A percentile compares a stretch with the other conserved stretches of the same genome.
Conservation (phyloP, 73 alveolate genomes). For the Paramecium pentaurelia region DNA sequence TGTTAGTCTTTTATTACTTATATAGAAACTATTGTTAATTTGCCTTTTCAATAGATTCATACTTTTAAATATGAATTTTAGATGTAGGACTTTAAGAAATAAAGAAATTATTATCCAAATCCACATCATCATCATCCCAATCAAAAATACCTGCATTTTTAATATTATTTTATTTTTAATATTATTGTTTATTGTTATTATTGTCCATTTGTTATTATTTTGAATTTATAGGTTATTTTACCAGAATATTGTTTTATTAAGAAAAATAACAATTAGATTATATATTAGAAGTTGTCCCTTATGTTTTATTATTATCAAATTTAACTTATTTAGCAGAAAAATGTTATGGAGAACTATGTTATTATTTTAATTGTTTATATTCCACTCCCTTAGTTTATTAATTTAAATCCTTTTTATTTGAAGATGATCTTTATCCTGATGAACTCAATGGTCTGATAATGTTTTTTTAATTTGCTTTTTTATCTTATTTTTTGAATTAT, state of each 20-base stretch:
- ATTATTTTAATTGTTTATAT: not conserved
- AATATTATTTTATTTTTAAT: not conserved
- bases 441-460: not conserved
- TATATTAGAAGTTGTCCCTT: not conserved
- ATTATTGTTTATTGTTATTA: not conserved
- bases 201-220: not conserved
- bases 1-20: not conserved
- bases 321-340: not conserved
- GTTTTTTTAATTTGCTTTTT: not conserved
- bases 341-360: not conserved
- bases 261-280: not conserved
- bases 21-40: not conserved
- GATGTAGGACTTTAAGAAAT: not conserved
- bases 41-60: not conserved
- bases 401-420: not conserved
- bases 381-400: not conserved
- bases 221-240: not conserved
- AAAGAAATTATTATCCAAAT: not conserved
- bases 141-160: not conserved
- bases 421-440: not conserved
- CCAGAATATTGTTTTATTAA: not conserved
- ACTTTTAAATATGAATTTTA: not conserved
- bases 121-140: not conserved
- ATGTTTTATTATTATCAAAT: not conserved
- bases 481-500: not conserved